These are phyloP conservation scores for Acer saccharum DNA, from an alignment of 345 rosid species.

Conservation along the genomic window DNA sequence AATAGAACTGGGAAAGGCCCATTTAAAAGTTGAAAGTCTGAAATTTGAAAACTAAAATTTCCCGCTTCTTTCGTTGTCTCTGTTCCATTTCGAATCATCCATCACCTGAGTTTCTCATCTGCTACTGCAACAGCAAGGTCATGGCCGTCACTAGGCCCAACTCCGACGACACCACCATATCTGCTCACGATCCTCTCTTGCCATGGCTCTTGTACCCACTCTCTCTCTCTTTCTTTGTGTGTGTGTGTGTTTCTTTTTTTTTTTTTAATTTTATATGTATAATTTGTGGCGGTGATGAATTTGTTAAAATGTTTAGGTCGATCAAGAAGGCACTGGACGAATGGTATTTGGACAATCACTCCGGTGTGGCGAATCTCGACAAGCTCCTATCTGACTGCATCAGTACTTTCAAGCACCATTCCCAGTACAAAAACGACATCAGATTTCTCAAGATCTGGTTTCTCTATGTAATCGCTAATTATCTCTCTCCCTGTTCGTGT, in stretches of 20 bases:
- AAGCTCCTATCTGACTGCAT: constrained; percentile 56
- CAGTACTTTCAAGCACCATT: constrained; percentile 53
- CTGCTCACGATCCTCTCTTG: constrained; percentile 48
- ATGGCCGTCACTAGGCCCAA: constrained; percentile 28
- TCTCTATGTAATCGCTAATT: constrained; percentile 58
- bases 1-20: background rate
- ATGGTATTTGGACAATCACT: constrained; percentile 33
- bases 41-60: constrained; percentile 25
- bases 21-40: background rate
- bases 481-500: background rate
- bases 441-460: constrained; percentile 96
- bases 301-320: constrained; percentile 42
- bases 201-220: constrained; percentile 56
- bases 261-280: background rate
- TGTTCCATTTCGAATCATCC: background rate
- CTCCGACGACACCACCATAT: constrained; percentile 22
- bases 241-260: background rate
- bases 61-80: constrained; percentile 18
- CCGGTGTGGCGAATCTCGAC: constrained; percentile 37
- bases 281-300: constrained; percentile 3
- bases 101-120: constrained; percentile 5
- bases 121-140: constrained; percentile 7
- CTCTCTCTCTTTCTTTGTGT: background rate
- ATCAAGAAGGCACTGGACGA: constrained; percentile 48
- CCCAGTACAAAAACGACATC: constrained; percentile 65